Percentiles rank a stretch among this genome's conserved stretches.
These are phyloP conservation scores for Raphanus sativus DNA, from an alignment of 345 rosid species.

Conservation along the genomic window DNA sequence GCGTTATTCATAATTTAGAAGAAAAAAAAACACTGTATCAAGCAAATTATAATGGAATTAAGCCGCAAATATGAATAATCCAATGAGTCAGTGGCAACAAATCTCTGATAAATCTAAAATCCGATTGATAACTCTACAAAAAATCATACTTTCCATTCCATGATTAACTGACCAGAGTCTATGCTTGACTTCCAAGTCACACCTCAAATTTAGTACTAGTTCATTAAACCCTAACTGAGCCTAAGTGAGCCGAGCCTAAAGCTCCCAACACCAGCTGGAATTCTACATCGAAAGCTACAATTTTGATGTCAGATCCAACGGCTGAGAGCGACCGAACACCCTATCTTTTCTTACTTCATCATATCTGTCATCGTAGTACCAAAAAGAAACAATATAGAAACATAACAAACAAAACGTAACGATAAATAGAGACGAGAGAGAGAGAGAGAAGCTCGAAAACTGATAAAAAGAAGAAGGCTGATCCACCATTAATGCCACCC, in stretches of 20 bases:
- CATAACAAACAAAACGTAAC: background rate
- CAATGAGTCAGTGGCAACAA: too few species aligned
- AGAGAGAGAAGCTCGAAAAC: slow-evolving; percentile 4
- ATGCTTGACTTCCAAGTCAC: background rate
- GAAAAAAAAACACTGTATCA: too few species aligned
- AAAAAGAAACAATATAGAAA: slow-evolving; percentile 17
- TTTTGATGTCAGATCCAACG: slow-evolving; percentile 42
- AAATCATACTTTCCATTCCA: background rate
- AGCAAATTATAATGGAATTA: too few species aligned
- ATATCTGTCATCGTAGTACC: background rate
- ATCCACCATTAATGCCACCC: slow-evolving; percentile 36
- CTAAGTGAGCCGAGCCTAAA: slow-evolving; percentile 17
- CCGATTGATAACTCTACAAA: background rate
- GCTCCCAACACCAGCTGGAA: background rate
- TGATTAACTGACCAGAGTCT: background rate
- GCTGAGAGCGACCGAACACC: slow-evolving; percentile 36
- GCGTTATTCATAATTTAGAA: too few species aligned
- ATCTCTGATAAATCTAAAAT: background rate
- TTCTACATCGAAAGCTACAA: background rate
- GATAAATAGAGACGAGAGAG: background rate
- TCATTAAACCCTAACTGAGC: background rate
- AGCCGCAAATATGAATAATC: too few species aligned
- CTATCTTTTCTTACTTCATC: slow-evolving; percentile 31
- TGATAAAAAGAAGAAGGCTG: slow-evolving; percentile 23
- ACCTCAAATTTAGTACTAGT: background rate